Base-by-base conservation (phyloP, 768 basidiomycete species). In the Mycena epipterygia region DNA sequence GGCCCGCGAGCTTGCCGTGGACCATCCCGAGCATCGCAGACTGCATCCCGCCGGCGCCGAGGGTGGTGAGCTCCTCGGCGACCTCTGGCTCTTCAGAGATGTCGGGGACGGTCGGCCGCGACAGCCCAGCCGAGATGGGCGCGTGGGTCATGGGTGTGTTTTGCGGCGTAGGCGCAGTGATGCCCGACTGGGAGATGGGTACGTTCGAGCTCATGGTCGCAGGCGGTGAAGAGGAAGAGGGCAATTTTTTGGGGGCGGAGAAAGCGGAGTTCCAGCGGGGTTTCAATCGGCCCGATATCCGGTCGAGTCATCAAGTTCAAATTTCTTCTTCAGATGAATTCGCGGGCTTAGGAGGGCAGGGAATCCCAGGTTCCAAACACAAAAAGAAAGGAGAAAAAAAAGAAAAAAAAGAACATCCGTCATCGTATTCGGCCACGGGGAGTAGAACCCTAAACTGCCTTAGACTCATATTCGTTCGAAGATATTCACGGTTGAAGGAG, bases 131-230 rank as follows among this genome's bases (percentile, higher is more conserved):
- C 0, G 91, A 87, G 81, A 97, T 92, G 64, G 95, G 95, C 16
- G 94, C 93, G 74, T 93, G 89, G 62, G 85, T 90, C 70, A 95
- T 83, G 14, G 96, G 96, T 4, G 96, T 97, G 83, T 98, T 97
- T 84, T 95, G 93, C 27, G 96, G 96, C 19, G 96, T 98, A 11
- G 96, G 95, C n/a, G 96, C 95, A 4, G 93, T 91, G 29, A 91
- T 83, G 81, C 48, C 48, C 17, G 42, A 33, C 23, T 59, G n/a
- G 5, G 84, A 81, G 79, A 94, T 93, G 76, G 90, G 88, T 61
- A 94, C 81, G 78, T 85, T 90, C 78, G 88, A 88, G 55, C 91
- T 91, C 93, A 94, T 94, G 27, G 59, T 51, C 32, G 53, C n/a
- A n/a, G n/a, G n/a, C n/a, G n/a, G n/a, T n/a, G 37, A 32, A 21